Conservation (phyloP, 495 filamentous ascomycete species). For the Massariosphaeria phaeospora region DNA sequence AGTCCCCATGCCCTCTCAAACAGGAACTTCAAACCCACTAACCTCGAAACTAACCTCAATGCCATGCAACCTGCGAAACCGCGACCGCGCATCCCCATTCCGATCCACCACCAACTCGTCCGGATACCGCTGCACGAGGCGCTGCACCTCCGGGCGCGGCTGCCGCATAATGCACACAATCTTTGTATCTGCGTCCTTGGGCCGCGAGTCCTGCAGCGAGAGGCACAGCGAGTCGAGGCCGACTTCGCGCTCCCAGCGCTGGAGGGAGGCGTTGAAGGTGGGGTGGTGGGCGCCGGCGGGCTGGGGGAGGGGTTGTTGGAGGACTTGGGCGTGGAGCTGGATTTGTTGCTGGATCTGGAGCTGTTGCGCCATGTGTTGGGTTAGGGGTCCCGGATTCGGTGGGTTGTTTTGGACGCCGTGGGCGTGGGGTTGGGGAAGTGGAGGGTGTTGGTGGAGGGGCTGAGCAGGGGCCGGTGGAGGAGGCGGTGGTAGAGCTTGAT, state of each 20-base stretch:
- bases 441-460: neutral
- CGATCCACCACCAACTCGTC: constrained; percentile 23
- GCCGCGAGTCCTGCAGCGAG: constrained; percentile 18
- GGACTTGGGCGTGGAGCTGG: constrained; percentile 1
- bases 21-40: constrained; percentile 12
- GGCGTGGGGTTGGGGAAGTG: neutral
- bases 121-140: constrained; percentile 11
- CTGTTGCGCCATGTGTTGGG: constrained; percentile 6
- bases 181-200: constrained; percentile 19
- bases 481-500: neutral
- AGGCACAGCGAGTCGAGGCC: constrained; percentile 28
- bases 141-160: constrained; percentile 20
- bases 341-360: constrained; percentile 5
- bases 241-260: constrained; percentile 30
- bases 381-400: neutral
- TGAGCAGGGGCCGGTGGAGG: constrained; percentile 5
- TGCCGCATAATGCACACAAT: constrained; percentile 29
- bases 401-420: constrained; percentile 4
- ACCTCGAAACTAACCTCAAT: constrained; percentile 30
- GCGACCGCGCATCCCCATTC: constrained; percentile 29
- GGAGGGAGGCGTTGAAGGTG: constrained; percentile 15
- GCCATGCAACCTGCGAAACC: constrained; percentile 22
- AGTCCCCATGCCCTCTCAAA: too few relatives aligned
- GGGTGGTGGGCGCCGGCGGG: neutral
- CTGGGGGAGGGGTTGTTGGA: neutral